Evolutionary conservation across 306 rosid genomes (phyloP), one percentile per base, ranked within the genome.

Genomic region (Trifolium subterraneum): DNA sequence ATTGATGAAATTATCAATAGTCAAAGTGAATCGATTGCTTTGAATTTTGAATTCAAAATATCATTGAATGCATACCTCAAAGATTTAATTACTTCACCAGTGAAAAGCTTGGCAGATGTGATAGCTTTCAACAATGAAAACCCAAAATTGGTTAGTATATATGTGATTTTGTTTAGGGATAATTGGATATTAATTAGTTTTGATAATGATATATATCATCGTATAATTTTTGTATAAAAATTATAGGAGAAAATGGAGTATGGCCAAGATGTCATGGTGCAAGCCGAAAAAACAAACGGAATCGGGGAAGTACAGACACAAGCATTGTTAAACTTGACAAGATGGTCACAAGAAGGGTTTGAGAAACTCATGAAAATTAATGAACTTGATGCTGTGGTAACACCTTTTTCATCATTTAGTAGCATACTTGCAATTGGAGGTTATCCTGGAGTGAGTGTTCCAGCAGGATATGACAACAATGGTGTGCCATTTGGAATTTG

Each of bases 371-470:
- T 83, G 83, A 70, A 4, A 62, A 41, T 1, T 38, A 70, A 78
- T 23, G 60, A 86, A 62, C 85, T 86, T 66, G 87, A 87, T 72
- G 89, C 90, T 0, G 74, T 90, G 83, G 90, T 87, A 66, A 74
- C 51, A 55, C 85, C 89, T 11, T 63, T 74, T 62, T 3, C 58
- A 7, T 0, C 0, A 12, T 72, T 84, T 52, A 44, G 77, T 65
- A 4, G 20, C 0, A 68, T 87, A 23, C 92, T 92, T 11, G 93
- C 86, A 1, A 79, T 68, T 18, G 98, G 96, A 60, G 92, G 93
- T 5, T 78, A 85, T 54, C 98, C 98, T 0, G 93, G 86, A 79
- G 65, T 92, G 23, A 77, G 12, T 58, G 93, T 90, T 58, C 93
- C 90, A 6, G 96, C 90, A 16, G 94, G 90, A 33, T 88, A 79